Base-by-base conservation (phyloP, 2,329 filamentous ascomycete genomes). In the Pestalotiopsis sp. region DNA sequence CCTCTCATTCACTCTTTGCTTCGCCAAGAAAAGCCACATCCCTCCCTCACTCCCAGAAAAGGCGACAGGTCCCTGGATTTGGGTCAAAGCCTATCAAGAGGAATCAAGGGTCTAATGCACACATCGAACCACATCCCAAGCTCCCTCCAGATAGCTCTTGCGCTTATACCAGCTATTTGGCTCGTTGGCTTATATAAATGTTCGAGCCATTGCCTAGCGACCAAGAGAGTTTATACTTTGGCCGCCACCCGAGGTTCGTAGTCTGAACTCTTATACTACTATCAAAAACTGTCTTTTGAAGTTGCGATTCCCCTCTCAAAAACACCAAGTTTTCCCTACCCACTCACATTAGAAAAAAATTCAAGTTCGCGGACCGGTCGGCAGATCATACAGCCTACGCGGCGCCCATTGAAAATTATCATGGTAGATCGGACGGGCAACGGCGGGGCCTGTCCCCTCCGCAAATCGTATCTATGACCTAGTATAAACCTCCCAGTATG, bases 81-180 rank as follows among this genome's bases (percentile, higher is more conserved):
- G 22, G 57, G 30, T 24, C 26, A 60, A 35, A 22, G 11, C 22
- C 57, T 35, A 30, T n/a, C 30, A 9, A 60, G 6, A 58, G 22
- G 26, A 14, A 35, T 60, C 30, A 24, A 39, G 57, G 57, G 57
- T 60, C 57, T 60, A 60, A 60, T 60, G 57, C 57, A 60, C 20
- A 3, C 57, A 30, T 60, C 26, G 57, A 35, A 60, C 57, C 57
- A 60, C 30, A 35, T 35, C 30, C 30, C 30, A 35, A 35, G 30
- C 30, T n/a, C 10, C 22, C 9, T 22, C 7, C 22, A 24, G 13
- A n/a, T 60, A 60, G 57, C 22, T 60, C 40, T 60, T 60, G 22
- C 26, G 57, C 24, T 60, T 60, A 24, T 13, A 60, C 30, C 30
- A 60, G 26, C 26, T 57, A 22, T 57, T 26, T 57, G 20, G 20